Evolutionary conservation across 2,329 filamentous ascomycete genomes (phyloP), one percentile per base, ranked within the genome.

Genomic region (Claviceps capensis): DNA sequence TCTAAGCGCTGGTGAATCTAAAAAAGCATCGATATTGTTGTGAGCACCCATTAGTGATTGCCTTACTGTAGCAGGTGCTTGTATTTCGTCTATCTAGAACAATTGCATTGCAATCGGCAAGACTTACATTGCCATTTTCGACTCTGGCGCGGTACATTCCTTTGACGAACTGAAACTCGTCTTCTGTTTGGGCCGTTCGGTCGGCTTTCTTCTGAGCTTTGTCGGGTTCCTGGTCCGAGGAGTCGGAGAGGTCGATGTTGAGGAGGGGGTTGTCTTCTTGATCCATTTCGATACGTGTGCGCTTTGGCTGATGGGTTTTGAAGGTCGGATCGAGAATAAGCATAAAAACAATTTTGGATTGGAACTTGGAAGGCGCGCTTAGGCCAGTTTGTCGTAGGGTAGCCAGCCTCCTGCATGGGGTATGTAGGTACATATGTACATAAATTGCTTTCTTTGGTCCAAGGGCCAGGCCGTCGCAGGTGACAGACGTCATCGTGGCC

Each of bases 111-210:
- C 30, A 11, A 34, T 11, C 8, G 22, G 19, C n/a, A 45, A 23
- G n/a, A 61, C 68, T 55, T 60, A 78, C 77, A 57, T 79, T 66
- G 53, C 77, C 77, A 54, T 79, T 76, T 59, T 80, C 75, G 40
- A 78, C 59, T 56, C 76, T 78, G 22, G 66, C 67, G 16, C 57
- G 58, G 53, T 80, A 81, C 1, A 58, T 63, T 4, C 58, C 61
- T 60, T 70, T 72, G 3, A 80, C 65, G 5, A 62, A 65, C 55
- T 70, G 69, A 56, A 77, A 79, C 1, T 70, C 70, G 16, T 69
- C 70, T 54, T 79, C 75, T 0, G 76, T 70, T 60, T 79, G 76
- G 17, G 59, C 63, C 9, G 66, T 72, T 16, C 70, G 64, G 48
- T 62, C 60, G 37, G 56, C 50, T 56, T 57, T 52, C 30, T 54